Evolutionary conservation across 2,329 filamentous ascomycete species (phyloP).

Genomic region (Pseudocercospora macadamiae): DNA sequence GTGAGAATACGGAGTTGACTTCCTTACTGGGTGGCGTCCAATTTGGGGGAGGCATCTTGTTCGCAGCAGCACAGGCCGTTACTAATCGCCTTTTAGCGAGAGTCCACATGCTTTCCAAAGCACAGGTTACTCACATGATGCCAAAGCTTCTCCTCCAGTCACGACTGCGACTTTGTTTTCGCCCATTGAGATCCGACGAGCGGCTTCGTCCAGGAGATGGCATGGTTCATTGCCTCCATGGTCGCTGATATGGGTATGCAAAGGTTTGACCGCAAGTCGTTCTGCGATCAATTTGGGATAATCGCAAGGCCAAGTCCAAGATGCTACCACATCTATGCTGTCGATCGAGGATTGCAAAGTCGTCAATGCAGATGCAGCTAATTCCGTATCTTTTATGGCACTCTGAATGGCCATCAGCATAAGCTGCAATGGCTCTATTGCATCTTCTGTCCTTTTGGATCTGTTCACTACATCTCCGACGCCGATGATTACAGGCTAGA

Average conservation of each 20-base stretch:
- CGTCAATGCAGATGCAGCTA: constrained; percentile 32
- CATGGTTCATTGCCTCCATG: constrained; percentile 68
- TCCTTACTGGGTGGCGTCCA: constrained; percentile 58
- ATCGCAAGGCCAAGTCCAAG: constrained; percentile 68
- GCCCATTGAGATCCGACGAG: constrained; percentile 58
- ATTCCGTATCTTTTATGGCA: constrained; percentile 56
- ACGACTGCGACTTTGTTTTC: constrained; percentile 61
- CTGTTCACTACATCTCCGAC: constrained; percentile 65
- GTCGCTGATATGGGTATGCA: constrained; percentile 55
- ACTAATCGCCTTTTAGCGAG: constrained; percentile 41
- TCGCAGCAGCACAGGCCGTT: constrained; percentile 55
- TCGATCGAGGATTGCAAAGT: constrained; percentile 55
- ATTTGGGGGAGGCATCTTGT: constrained; percentile 60
- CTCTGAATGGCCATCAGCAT: constrained; percentile 60
- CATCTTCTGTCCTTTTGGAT: constrained; percentile 54
- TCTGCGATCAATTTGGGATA: constrained; percentile 59
- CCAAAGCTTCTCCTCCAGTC: constrained; percentile 67
- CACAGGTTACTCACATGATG: constrained; percentile 56
- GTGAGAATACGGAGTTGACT: constrained; percentile 54
- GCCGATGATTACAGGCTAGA: constrained; percentile 61
- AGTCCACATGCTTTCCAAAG: background rate
- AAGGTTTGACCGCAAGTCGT: constrained; percentile 52
- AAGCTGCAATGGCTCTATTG: constrained; percentile 61
- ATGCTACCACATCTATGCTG: constrained; percentile 62
- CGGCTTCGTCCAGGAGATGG: constrained; percentile 65